Evolutionary conservation across 768 basidiomycete species (phyloP).

Genomic region (Russula abietina): DNA sequence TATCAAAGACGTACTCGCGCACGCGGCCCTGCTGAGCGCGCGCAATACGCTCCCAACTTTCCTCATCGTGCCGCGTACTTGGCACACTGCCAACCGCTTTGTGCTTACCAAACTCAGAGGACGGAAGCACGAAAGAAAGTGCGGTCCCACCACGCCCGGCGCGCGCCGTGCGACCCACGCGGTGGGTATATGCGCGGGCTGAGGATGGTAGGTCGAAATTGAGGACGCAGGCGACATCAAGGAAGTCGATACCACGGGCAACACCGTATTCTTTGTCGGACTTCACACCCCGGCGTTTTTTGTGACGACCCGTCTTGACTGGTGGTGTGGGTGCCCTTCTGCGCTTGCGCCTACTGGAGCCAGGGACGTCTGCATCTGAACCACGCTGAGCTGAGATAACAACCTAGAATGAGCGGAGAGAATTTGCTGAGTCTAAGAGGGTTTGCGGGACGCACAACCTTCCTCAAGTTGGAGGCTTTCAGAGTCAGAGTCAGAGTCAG

Average conservation of each 20-base stretch:
- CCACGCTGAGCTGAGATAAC: conserved; percentile 53
- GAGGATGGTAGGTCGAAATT: conserved; percentile 97
- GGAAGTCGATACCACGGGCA: conserved; percentile 93
- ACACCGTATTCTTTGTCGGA: conserved; percentile 83
- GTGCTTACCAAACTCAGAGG: conserved; percentile 62
- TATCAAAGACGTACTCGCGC: conserved; percentile 91
- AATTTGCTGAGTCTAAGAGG: not conserved
- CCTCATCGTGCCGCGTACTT: conserved; percentile 70
- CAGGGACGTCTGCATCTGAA: conserved; percentile 2
- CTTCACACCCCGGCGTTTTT: conserved; percentile 44
- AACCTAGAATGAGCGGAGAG: conserved; percentile 27
- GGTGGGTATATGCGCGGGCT: conserved; percentile 85
- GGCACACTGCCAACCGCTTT: conserved; percentile 64
- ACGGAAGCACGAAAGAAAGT: conserved; percentile 79
- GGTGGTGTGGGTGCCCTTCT: conserved; percentile 46
- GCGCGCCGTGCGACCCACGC: conserved; percentile 93
- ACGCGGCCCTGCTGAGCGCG: conserved; percentile 62
- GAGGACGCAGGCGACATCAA: conserved; percentile 93
- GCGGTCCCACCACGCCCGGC: conserved; percentile 92
- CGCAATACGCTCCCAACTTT: conserved; percentile 70
- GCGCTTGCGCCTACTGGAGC: conserved; percentile 42
- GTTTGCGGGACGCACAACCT: conserved; percentile 31
- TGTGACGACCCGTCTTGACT: conserved; percentile 34
- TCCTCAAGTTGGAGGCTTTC: conserved; percentile 36
- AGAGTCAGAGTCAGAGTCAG: conserved; percentile 40